A percentile compares a stretch with the other conserved stretches of the same genome.
Evolutionary conservation across 2,329 filamentous ascomycete species (phyloP).

Genomic region (Pseudogymnoascus verrucosus): DNA sequence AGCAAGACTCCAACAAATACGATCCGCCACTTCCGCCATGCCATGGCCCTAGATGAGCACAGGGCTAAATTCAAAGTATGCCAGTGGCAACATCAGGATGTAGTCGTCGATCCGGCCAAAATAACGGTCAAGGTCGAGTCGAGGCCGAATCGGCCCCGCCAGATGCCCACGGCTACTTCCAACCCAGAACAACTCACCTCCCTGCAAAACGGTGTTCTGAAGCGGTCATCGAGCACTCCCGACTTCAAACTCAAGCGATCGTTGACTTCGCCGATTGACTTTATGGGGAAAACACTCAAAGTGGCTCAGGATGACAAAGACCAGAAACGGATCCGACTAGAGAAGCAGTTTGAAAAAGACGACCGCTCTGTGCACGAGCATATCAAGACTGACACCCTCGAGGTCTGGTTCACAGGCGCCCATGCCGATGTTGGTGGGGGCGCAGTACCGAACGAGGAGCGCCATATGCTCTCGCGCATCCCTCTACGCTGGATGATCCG

Average conservation of each 20-base stretch:
- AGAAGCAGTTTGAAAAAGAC: slow-evolving; percentile 16
- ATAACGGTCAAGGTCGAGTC: slow-evolving; percentile 3
- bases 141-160: background rate
- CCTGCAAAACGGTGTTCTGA: background rate
- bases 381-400: slow-evolving; percentile 35
- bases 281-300: background rate
- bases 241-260: background rate
- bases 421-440: slow-evolving; percentile 39
- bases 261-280: background rate
- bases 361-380: slow-evolving; percentile 13
- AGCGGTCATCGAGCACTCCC: slow-evolving; percentile 9
- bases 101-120: slow-evolving; percentile 9
- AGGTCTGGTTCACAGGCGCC: slow-evolving; percentile 37
- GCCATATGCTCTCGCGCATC: slow-evolving; percentile 37
- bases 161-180: slow-evolving; percentile 13
- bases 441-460: slow-evolving; percentile 32
- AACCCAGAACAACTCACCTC: background rate
- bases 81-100: slow-evolving; percentile 29
- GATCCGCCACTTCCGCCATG: slow-evolving; percentile 34
- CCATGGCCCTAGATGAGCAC: slow-evolving; percentile 37
- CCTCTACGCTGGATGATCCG: slow-evolving; percentile 41
- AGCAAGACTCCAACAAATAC: slow-evolving; percentile 31
- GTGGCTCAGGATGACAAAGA: slow-evolving; percentile 14
- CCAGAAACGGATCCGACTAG: slow-evolving; percentile 13
- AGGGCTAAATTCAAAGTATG: slow-evolving; percentile 37